A percentile compares a stretch with the other conserved stretches of the same genome.
These are phyloP conservation scores for Allium cepa DNA, from an alignment of 106 monocot species.

Conservation along the genomic window DNA sequence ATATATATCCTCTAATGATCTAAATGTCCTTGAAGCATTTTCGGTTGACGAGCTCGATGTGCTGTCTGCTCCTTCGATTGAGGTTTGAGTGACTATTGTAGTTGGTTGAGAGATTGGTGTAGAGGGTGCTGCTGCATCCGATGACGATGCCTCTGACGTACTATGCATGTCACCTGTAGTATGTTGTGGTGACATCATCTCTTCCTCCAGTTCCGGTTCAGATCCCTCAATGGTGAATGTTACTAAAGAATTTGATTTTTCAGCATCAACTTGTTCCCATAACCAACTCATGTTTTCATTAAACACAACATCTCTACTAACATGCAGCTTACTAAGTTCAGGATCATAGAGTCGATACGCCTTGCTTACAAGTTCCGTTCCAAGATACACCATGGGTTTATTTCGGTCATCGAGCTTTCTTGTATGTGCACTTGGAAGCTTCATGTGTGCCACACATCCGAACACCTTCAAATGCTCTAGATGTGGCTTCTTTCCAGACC, in stretches of 20 bases:
- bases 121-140: too few species aligned
- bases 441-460: not conserved
- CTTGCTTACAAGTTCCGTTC: not conserved
- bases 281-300: not conserved
- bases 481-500: not conserved
- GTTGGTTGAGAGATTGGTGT: too few species aligned
- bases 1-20: not conserved
- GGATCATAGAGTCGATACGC: too few species aligned
- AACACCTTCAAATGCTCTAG: conserved; percentile 14
- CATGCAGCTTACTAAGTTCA: too few species aligned
- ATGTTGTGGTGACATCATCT: too few species aligned
- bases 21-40: not conserved
- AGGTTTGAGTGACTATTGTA: too few species aligned
- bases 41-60: not conserved
- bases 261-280: not conserved
- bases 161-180: too few species aligned
- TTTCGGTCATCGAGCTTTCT: not conserved
- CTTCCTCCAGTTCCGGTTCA: not conserved
- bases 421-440: not conserved
- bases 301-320: not conserved
- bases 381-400: not conserved
- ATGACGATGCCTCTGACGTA: too few species aligned
- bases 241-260: not conserved
- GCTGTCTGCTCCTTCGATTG: too few species aligned
- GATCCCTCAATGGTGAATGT: not conserved